phyloP scores from a whole-genome alignment of 2,329 filamentous ascomycete species.

The Fusarium sarcochroum region DNA sequence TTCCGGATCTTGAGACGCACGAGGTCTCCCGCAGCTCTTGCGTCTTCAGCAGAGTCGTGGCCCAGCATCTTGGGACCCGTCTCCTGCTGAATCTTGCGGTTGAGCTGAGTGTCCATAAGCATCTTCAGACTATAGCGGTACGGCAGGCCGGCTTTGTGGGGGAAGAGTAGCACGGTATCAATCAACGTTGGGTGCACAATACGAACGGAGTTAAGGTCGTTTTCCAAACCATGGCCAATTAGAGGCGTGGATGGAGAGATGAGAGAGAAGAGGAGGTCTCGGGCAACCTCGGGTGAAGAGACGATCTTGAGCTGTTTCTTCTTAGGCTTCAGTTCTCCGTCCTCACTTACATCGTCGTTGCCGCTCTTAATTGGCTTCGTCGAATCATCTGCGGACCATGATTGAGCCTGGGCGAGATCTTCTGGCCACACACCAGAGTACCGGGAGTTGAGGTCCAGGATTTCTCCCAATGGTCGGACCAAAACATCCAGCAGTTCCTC shows the following conservation, averaged over 20 bases:
- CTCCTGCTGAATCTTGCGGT: conserved; percentile 83
- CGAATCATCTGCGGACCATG: conserved; percentile 59
- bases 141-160: conserved; percentile 82
- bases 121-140: conserved; percentile 82
- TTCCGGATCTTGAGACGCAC: conserved; percentile 79
- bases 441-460: conserved; percentile 91
- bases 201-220: conserved; percentile 89
- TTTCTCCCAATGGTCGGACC: conserved; percentile 84
- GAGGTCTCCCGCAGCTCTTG: conserved; percentile 88
- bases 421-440: conserved; percentile 90
- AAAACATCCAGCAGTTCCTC: conserved; percentile 84
- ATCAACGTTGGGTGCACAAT: conserved; percentile 88
- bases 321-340: conserved; percentile 46
- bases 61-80: conserved; percentile 67
- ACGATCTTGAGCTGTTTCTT: conserved; percentile 77
- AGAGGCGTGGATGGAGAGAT: conserved; percentile 84
- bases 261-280: conserved; percentile 81
- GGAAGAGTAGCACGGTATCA: conserved; percentile 88
- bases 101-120: conserved; percentile 78
- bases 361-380: conserved; percentile 46
- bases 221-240: conserved; percentile 94
- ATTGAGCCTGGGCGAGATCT: conserved; percentile 78
- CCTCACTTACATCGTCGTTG: conserved; percentile 46
- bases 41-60: conserved; percentile 94
- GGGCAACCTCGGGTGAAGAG: conserved; percentile 79